Evolutionary conservation across 2,329 filamentous ascomycete genomes (phyloP), one percentile per base, ranked within the genome.

Genomic region (Sphaerulina musiva): DNA sequence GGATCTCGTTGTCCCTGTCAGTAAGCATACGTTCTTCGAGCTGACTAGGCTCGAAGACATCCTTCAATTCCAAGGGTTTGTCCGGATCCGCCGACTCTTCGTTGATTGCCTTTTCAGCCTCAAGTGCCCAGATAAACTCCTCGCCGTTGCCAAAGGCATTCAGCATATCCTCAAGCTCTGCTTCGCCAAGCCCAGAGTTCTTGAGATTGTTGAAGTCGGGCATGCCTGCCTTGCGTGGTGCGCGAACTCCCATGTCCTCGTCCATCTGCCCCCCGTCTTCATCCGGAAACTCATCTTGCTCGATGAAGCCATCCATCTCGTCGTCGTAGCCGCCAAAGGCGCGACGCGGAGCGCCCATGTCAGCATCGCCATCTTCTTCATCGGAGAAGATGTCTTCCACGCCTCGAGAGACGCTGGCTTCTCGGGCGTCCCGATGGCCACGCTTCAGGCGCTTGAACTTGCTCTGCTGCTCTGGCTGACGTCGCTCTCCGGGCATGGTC

Each of bases 381-480:
- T 95, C 92, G 36, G 89, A 91, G 71, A 98, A 98, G 62, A 98
- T 97, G 63, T 96, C 86, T 62, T 90, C 86, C 12, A 97, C 81
- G 23, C 86, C 89, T 57, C 86, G 85, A 40, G 83, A 79, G 60
- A 84, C 79, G 62, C 75, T 77, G 26, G 77, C 77, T 20, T 76
- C 70, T 49, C 82, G 80, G 47, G 89, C 82, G 59, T 89, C 85
- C 57, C 87, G 81, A 61, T 92, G 89, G 51, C 93, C 92, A 61
- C 89, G 88, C 78, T 97, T 98, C 52, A 98, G 82, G 40, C 93
- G 87, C 74, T 98, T 98, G 78, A 95, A 95, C 69, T 95, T 95
- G 62, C 86, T 85, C 80, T 92, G 83, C 32, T 51, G 47, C 59
- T 84, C 73, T 45, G 83, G 76, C 31, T 83, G 76, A 64, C 84